Evolutionary conservation across 306 rosid genomes (phyloP).

Genomic region (peach (Prunus persica)): DNA sequence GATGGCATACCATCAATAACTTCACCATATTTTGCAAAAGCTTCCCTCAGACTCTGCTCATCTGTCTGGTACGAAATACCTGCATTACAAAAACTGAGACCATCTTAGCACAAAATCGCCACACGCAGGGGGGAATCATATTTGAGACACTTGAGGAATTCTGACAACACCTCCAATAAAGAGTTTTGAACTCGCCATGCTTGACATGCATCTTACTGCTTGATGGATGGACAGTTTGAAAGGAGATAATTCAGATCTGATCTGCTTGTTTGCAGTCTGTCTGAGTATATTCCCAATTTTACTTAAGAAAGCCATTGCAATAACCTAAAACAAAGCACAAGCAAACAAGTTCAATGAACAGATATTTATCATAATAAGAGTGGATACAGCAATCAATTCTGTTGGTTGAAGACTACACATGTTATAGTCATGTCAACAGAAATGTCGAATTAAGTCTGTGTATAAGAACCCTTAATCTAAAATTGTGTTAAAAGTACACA

Average conservation of each 20-base stretch:
- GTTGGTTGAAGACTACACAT: neutral
- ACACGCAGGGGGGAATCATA: neutral
- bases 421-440: neutral
- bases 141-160: neutral
- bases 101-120: neutral
- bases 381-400: neutral
- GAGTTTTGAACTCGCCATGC: slow-evolving; percentile 53
- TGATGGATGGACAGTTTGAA: slow-evolving; percentile 48
- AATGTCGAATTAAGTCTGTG: neutral
- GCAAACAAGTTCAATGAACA: neutral
- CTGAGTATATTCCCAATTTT: slow-evolving; percentile 69
- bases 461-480: neutral
- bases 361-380: neutral
- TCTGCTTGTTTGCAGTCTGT: slow-evolving; percentile 45
- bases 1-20: slow-evolving; percentile 65
- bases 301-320: slow-evolving; percentile 75
- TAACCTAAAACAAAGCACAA: slow-evolving; percentile 27
- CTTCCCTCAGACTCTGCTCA: slow-evolving; percentile 62
- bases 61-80: slow-evolving; percentile 73
- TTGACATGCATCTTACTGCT: slow-evolving; percentile 68
- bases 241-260: slow-evolving; percentile 39
- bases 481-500: neutral
- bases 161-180: slow-evolving; percentile 73
- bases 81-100: slow-evolving; percentile 22
- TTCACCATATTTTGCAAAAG: slow-evolving; percentile 72